phyloP scores from a whole-genome alignment of 208 protist species.

The Wallacemonas sp. region DNA sequence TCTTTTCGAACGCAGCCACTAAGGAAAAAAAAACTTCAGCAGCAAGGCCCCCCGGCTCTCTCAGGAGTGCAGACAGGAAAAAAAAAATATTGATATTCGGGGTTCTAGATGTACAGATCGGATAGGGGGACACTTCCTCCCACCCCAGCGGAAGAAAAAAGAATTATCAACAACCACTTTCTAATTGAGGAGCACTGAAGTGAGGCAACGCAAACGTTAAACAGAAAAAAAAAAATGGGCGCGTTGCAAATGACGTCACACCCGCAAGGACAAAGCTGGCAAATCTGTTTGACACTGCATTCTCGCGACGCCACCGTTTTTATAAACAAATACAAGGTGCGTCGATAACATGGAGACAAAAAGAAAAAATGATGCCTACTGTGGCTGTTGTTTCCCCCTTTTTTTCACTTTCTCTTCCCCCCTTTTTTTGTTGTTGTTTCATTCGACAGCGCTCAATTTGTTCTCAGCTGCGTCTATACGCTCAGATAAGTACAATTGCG shows the following conservation, averaged over 20 bases:
- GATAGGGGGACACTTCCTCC: too few relatives aligned
- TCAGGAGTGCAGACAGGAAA: too few relatives aligned
- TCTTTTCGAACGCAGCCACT: too few relatives aligned
- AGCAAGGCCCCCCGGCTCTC: too few relatives aligned
- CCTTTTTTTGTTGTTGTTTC: slow-evolving; percentile 13
- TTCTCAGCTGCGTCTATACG: neutral
- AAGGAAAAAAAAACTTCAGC: too few relatives aligned
- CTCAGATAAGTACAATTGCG: neutral
- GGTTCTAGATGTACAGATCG: too few relatives aligned
- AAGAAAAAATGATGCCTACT: slow-evolving; percentile 15
- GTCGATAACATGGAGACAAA: too few relatives aligned
- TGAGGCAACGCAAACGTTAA: neutral
- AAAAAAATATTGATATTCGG: too few relatives aligned
- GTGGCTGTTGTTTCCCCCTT: neutral
- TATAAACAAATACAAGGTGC: too few relatives aligned
- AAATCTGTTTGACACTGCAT: too few relatives aligned
- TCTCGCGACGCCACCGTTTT: neutral
- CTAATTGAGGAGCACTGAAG: neutral
- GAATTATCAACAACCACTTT: neutral
- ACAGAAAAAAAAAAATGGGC: neutral
- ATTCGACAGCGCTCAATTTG: neutral
- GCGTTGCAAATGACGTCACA: neutral
- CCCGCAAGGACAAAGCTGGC: too few relatives aligned
- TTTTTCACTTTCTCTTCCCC: slow-evolving; percentile 15
- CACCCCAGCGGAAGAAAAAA: neutral